Evolutionary conservation across 768 basidiomycete genomes (phyloP), one percentile per base, ranked within the genome.

Genomic region (Naganishia kalamii): DNA sequence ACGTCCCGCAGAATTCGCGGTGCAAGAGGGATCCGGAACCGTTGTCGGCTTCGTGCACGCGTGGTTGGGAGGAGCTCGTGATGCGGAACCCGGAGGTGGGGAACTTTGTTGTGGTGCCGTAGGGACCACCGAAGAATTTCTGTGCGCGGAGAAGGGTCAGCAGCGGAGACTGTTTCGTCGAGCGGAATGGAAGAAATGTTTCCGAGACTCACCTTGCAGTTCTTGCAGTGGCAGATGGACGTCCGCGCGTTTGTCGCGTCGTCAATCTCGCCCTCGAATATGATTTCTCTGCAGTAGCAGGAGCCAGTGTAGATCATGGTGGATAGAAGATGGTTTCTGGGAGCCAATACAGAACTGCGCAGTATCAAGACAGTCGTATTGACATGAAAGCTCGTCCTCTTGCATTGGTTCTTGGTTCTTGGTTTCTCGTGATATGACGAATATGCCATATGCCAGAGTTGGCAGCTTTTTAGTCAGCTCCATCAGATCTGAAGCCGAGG

Each of bases 221-320:
- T 57, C 33, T 33, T 33, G 54, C 54, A 57, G 40, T 57, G 54
- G 21, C 54, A 57, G 54, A 57, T 33, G 11, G 54, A 57, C 10
- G 54, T 57, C 5, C 54, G 33, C 54, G 54, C 54, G 54, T 41
- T 41, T 25, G 35, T 23, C 13, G 54, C 35, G 21, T 35, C 33
- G 54, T 57, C 37, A 23, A 57, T 57, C 32, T 41, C 54, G 23
- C 54, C 54, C 37, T 57, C 33, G 19, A 57, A 41, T 29, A 35
- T 57, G 32, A 57, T 37, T 25, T 57, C 35, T 35, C 40, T 57
- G 54, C 54, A 57, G 37, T 57, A 57, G 54, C 54, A 57, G 23
- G 54, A 57, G 35, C 54, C 54, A n/a, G 35, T 57, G 37, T 40
- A 54, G 37, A 57, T 57, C 54, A 57, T 57, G n/a, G 13, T 57